A percentile compares a stretch with the other conserved stretches of the same genome.
Evolutionary conservation across 441 rosid species (phyloP).

Genomic region (Kokia cookei): DNA sequence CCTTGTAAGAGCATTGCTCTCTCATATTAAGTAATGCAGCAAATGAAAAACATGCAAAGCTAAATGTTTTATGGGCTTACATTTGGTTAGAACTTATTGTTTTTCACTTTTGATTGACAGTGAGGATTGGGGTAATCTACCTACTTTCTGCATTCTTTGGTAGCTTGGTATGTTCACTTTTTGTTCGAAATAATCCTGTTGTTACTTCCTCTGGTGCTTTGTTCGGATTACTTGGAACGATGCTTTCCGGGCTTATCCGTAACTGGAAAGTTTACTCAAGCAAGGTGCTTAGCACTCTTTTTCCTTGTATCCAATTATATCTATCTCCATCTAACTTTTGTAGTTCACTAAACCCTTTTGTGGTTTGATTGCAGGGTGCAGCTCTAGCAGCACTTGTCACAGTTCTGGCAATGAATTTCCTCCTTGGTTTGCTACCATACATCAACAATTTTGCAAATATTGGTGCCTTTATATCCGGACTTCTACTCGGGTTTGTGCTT

Average conservation of each 20-base stretch:
- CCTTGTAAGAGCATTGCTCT: slow-evolving; percentile 37
- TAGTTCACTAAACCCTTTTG: not conserved
- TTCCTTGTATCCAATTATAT: not conserved
- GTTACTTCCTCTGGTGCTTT: slow-evolving; percentile 61
- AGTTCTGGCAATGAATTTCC: slow-evolving; percentile 44
- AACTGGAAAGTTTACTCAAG: slow-evolving; percentile 59
- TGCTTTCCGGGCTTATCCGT: slow-evolving; percentile 53
- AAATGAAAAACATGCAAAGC: not conserved
- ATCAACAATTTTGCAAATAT: slow-evolving; percentile 66
- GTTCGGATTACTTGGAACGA: slow-evolving; percentile 74
- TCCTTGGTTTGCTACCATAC: slow-evolving; percentile 69
- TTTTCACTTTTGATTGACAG: slow-evolving; percentile 31
- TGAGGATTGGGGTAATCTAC: slow-evolving; percentile 71
- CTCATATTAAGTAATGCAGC: not conserved
- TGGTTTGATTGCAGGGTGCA: slow-evolving; percentile 45
- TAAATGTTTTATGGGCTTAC: not conserved
- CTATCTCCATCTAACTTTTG: not conserved
- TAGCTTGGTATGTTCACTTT: slow-evolving; percentile 54
- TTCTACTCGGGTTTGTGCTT: slow-evolving; percentile 66
- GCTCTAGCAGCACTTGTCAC: slow-evolving; percentile 45
- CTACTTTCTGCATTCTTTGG: slow-evolving; percentile 55
- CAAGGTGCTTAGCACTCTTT: slow-evolving; percentile 41
- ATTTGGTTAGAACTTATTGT: not conserved
- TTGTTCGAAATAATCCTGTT: slow-evolving; percentile 58
- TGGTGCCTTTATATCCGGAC: slow-evolving; percentile 74